Conservation (phyloP, 495 filamentous ascomycete genomes). For the Beverwykella pulmonaria region DNA sequence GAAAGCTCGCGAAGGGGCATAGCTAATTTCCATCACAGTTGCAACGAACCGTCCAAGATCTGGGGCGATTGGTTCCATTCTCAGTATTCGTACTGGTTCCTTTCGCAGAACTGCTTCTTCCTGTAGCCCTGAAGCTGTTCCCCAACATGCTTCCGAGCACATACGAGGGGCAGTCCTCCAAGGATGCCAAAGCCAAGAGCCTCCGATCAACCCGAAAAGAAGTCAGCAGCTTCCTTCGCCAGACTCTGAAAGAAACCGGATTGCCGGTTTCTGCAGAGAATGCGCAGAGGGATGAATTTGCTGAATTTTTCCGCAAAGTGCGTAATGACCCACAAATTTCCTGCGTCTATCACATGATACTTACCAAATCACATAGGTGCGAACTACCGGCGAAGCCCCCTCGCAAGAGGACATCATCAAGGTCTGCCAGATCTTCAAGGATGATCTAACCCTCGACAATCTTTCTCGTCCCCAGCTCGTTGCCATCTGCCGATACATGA, state of each 20-base stretch:
- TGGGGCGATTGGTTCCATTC: conserved; percentile 91
- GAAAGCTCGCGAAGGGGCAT: not conserved
- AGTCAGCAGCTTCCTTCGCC: conserved; percentile 85
- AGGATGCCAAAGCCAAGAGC: conserved; percentile 80
- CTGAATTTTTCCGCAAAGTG: conserved; percentile 97
- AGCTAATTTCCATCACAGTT: conserved; percentile 54
- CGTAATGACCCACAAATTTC: not conserved
- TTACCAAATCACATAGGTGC: conserved; percentile 42
- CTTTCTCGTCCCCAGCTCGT: conserved; percentile 93
- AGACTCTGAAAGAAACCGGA: conserved; percentile 90
- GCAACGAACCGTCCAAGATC: conserved; percentile 87
- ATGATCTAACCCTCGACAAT: conserved; percentile 97
- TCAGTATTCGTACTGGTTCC: conserved; percentile 96
- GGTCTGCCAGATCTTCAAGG: conserved; percentile 99
- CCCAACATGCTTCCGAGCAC: conserved; percentile 96
- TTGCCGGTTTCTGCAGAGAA: conserved; percentile 82
- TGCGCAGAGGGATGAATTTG: conserved; percentile 90
- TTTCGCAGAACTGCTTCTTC: conserved; percentile 93
- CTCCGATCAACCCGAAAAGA: conserved; percentile 89
- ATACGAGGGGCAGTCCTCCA: conserved; percentile 88
- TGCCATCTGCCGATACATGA: conserved; percentile 98
- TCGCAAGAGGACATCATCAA: conserved; percentile 92
- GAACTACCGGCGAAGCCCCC: conserved; percentile 85
- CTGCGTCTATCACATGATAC: not conserved
- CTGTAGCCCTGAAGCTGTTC: conserved; percentile 90